Conservation (phyloP, 2,329 filamentous ascomycete species). For the Talaromyces piceae region DNA sequence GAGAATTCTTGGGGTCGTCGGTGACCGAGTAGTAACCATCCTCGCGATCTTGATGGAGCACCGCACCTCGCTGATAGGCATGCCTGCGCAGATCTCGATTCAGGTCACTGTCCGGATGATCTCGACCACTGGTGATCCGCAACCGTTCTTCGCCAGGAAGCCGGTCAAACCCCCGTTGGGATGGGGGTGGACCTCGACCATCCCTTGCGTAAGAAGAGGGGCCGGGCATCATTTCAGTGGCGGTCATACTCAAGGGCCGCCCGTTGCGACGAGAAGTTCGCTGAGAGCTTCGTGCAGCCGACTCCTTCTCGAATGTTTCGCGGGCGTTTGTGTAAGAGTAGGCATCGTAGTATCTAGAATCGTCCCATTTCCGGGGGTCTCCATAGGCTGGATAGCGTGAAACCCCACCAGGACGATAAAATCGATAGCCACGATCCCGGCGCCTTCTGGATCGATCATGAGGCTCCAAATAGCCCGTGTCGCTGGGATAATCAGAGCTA, state of each 20-base stretch:
- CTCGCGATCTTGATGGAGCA: conserved; percentile 43
- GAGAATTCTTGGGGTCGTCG: conserved; percentile 37
- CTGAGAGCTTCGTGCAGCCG: conserved; percentile 28
- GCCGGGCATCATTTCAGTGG: conserved; percentile 27
- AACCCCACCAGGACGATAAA: conserved; percentile 18
- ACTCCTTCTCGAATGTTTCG: conserved; percentile 42
- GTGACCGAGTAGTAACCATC: conserved; percentile 35
- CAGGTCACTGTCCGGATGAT: conserved; percentile 21
- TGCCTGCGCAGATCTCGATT: conserved; percentile 31
- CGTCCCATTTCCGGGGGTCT: conserved; percentile 25
- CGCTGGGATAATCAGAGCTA: conserved; percentile 30
- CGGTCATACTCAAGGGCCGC: conserved; percentile 34
- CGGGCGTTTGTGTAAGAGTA: conserved; percentile 43
- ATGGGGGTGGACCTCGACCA: conserved; percentile 30
- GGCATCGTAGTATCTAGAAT: conserved; percentile 35
- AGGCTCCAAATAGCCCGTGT: conserved; percentile 24
- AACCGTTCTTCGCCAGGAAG: conserved; percentile 23
- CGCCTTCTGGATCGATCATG: conserved; percentile 17
- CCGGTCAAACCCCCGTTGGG: conserved; percentile 31
- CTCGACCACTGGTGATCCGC: conserved; percentile 17
- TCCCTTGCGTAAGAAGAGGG: conserved; percentile 19
- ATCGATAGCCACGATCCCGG: conserved; percentile 20
- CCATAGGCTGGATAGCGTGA: conserved; percentile 24
- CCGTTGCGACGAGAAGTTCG: conserved; percentile 19
- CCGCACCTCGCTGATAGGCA: conserved; percentile 36